Conservation (phyloP, 2,329 filamentous ascomycete species). For the Graphilbum fragrans region DNA sequence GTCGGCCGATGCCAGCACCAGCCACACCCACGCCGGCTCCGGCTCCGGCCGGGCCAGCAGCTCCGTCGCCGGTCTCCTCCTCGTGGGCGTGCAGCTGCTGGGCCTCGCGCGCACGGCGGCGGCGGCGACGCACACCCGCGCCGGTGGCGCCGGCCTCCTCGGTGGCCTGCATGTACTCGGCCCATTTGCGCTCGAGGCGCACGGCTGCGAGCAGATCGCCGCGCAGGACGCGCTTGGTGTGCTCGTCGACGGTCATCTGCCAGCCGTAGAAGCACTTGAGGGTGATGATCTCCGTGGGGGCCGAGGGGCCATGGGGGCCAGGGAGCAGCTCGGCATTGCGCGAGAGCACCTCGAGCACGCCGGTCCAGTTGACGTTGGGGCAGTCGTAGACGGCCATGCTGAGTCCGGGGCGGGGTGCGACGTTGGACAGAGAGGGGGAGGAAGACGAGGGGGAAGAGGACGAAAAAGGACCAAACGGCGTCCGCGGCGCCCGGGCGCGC, state of each 20-base stretch:
- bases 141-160: slow-evolving; percentile 69
- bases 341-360: slow-evolving; percentile 73
- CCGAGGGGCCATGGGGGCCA: slow-evolving; percentile 23
- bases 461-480: slow-evolving; percentile 5
- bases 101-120: slow-evolving; percentile 70
- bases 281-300: slow-evolving; percentile 67
- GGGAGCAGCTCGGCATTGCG: slow-evolving; percentile 60
- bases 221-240: slow-evolving; percentile 71
- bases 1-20: slow-evolving; percentile 23
- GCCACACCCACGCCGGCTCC: slow-evolving; percentile 69
- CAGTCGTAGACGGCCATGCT: slow-evolving; percentile 83
- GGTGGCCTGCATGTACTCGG: slow-evolving; percentile 82
- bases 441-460: not conserved
- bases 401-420: slow-evolving; percentile 48
- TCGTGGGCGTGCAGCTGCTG: slow-evolving; percentile 71
- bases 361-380: slow-evolving; percentile 83
- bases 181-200: slow-evolving; percentile 83
- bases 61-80: slow-evolving; percentile 47
- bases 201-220: slow-evolving; percentile 65
- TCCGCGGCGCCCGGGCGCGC: slow-evolving; percentile 43
- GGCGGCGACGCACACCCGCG: slow-evolving; percentile 53
- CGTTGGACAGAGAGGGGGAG: slow-evolving; percentile 4
- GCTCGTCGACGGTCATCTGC: slow-evolving; percentile 90
- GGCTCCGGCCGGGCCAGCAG: slow-evolving; percentile 16
- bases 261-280: slow-evolving; percentile 93